Evolutionary conservation across 2,329 filamentous ascomycete species (phyloP), one percentile per base, ranked within the genome.

Genomic region (Clarireedia paspali): DNA sequence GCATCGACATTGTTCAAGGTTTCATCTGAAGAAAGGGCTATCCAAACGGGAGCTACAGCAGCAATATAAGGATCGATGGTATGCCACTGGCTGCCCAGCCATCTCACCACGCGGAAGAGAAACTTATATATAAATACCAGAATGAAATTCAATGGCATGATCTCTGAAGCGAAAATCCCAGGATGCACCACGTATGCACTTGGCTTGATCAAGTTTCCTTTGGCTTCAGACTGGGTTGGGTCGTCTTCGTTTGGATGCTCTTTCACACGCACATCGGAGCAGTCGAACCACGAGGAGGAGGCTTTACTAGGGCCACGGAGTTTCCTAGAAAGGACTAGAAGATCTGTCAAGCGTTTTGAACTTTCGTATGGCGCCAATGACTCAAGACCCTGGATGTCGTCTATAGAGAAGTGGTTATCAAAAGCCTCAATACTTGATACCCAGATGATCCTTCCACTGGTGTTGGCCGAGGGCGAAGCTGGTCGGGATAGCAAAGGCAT

Each of bases 1-100:
- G 66, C 69, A 62, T 81, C 75, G 39, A 77, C 68, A 2, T 74
- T 75, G 50, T 89, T 81, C 14, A 91, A 75, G 20, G 77, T 75
- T 15, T 80, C 79, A 57, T 86, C 79, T 6, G 82, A 74, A 20
- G 85, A 79, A 12, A 97, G 79, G 0, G 87, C 82, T 6, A 95
- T 73, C 87, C 89, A 96, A 24, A 87, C 85, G 5, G 89, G 81
- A 0, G 90, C 83, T 48, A 79, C 80, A 6, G 91, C 89, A 44
- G 87, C 91, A 20, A 81, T 79, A 73, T 96, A 95, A 0, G 85
- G 78, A n/a, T 79, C 79, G 49, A 89, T 77, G 0, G 81, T 78
- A 70, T 97, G 92, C 94, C 94, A 99, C 10, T 88, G 88, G 2
- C 89, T 95, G 49, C 94, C 94, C 26, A 91, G 69, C 75, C 81